Percentiles rank a stretch among this genome's conserved stretches.
Evolutionary conservation across 345 rosid genomes (phyloP).

Genomic region (Sisymbrium altissimum): DNA sequence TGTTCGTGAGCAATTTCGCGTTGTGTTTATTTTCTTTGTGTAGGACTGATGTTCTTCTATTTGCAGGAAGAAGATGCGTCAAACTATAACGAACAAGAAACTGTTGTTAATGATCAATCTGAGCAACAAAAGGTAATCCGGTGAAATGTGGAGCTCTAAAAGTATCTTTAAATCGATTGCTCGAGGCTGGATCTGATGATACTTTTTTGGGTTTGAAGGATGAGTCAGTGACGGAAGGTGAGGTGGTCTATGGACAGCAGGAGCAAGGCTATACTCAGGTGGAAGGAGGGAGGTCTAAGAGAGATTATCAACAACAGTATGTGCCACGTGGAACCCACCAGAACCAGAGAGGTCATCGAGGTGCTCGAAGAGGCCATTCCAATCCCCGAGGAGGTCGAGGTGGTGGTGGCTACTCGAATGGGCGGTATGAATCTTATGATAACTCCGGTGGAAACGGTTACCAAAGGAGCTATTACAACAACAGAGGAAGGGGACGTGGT

Average conservation of each 20-base stretch:
- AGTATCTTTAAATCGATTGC: background rate
- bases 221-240: slow-evolving; percentile 48
- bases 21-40: background rate
- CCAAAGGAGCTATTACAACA: slow-evolving; percentile 64
- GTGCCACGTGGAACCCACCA: slow-evolving; percentile 56
- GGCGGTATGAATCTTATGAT: slow-evolving; percentile 54
- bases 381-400: slow-evolving; percentile 79
- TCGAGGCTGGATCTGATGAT: background rate
- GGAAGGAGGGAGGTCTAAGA: slow-evolving; percentile 35
- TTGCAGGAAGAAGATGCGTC: slow-evolving; percentile 47
- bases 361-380: slow-evolving; percentile 43
- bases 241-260: slow-evolving; percentile 40
- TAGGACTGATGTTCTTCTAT: background rate
- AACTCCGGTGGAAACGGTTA: slow-evolving; percentile 57
- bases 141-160: background rate
- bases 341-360: slow-evolving; percentile 65
- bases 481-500: slow-evolving; percentile 63
- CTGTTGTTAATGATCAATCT: slow-evolving; percentile 35
- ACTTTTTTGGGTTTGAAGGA: slow-evolving; percentile 34
- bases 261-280: slow-evolving; percentile 42
- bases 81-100: slow-evolving; percentile 41
- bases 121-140: slow-evolving; percentile 48
- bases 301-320: slow-evolving; percentile 42
- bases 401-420: slow-evolving; percentile 71
- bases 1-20: background rate